Evolutionary conservation across 768 basidiomycete species (phyloP).

Genomic region (Lactarius indigo): DNA sequence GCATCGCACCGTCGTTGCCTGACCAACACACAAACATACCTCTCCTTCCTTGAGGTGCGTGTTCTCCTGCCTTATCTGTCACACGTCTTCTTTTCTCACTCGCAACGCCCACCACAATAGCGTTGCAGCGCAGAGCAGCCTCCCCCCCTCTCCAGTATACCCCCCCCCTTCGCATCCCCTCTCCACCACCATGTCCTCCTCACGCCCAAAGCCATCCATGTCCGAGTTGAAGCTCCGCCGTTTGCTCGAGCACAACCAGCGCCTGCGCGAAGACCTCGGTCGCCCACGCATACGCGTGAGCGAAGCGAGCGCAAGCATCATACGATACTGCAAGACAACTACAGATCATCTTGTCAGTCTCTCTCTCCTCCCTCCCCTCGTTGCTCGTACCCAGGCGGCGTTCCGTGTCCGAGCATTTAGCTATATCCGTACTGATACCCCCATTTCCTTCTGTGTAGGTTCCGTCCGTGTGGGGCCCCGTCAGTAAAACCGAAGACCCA

Average conservation of each 20-base stretch:
- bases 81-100: background rate
- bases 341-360: conserved; percentile 63
- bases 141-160: background rate
- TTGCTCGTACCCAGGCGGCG: background rate
- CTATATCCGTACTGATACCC: conserved; percentile 24
- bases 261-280: conserved; percentile 67
- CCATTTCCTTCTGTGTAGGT: conserved; percentile 48
- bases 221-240: conserved; percentile 80
- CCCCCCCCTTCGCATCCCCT: background rate
- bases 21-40: conserved; percentile 1
- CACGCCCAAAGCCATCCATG: conserved; percentile 68
- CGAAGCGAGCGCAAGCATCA: conserved; percentile 68
- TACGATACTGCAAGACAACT: conserved; percentile 70
- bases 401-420: background rate
- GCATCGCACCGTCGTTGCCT: background rate
- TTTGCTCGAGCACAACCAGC: conserved; percentile 69
- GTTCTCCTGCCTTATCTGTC: background rate
- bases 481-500: conserved; percentile 90
- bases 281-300: conserved; percentile 69
- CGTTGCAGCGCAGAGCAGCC: background rate
- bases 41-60: conserved; percentile 5
- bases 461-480: conserved; percentile 95
- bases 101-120: background rate
- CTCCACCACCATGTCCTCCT: conserved; percentile 46
- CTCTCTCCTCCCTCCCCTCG: background rate